Percentiles rank a stretch among this genome's conserved stretches.
Evolutionary conservation across 306 rosid genomes (phyloP).

Genomic region (Sicyos baderoa): DNA sequence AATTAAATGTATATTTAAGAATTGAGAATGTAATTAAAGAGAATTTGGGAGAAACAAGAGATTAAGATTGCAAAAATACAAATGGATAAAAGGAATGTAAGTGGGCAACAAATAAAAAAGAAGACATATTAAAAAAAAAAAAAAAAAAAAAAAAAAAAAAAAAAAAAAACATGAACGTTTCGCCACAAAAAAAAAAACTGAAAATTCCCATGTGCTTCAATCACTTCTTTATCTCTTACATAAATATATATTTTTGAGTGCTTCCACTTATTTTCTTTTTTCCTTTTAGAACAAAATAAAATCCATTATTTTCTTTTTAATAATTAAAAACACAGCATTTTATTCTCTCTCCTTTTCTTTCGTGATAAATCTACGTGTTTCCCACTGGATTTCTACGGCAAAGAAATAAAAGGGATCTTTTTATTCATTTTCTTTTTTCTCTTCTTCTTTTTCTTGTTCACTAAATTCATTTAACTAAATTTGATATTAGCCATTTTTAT

Average conservation of each 20-base stretch:
- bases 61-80: not conserved
- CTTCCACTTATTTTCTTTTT: not conserved
- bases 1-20: too few species aligned
- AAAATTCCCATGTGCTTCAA: not conserved
- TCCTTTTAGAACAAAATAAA: not conserved
- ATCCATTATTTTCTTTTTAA: not conserved
- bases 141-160: not conserved
- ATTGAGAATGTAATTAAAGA: not conserved
- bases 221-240: not conserved
- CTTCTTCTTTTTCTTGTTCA: not conserved
- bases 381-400: slow-evolving; percentile 19
- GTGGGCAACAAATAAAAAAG: not conserved
- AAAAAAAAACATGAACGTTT: slow-evolving; percentile 6
- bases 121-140: not conserved
- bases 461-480: not conserved
- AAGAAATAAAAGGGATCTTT: slow-evolving; percentile 14
- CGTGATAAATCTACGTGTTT: slow-evolving; percentile 18
- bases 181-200: not conserved
- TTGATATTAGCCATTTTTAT: not conserved
- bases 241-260: not conserved
- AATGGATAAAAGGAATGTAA: not conserved
- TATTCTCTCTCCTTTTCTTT: not conserved
- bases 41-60: not conserved
- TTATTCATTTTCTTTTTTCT: not conserved
- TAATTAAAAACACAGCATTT: not conserved